phyloP scores from a whole-genome alignment of 345 rosid species.

The Lagerstroemia speciosa region DNA sequence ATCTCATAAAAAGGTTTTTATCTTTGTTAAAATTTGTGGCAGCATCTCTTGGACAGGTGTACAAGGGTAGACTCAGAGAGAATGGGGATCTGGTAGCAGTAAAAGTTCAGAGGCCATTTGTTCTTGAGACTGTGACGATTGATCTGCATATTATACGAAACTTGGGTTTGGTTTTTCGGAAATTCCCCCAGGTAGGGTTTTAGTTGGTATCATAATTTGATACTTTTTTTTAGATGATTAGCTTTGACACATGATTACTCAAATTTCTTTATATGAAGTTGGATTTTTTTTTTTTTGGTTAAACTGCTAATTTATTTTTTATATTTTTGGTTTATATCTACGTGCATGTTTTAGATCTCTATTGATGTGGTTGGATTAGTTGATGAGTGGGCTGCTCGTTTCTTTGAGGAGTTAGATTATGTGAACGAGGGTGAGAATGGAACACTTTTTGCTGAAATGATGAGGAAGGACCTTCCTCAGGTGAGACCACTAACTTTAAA shows the following conservation, averaged over 20 bases:
- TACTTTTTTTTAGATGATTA: not conserved
- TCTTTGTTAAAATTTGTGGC: conserved; percentile 14
- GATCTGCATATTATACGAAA: conserved; percentile 80
- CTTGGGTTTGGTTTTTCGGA: conserved; percentile 71
- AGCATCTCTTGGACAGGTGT: conserved; percentile 98
- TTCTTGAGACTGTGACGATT: conserved; percentile 92
- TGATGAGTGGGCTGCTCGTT: conserved; percentile 99
- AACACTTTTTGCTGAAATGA: conserved; percentile 80
- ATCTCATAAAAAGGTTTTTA: not conserved
- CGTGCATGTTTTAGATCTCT: conserved; percentile 38
- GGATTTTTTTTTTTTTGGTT: not conserved
- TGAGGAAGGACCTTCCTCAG: conserved; percentile 97
- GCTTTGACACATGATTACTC: not conserved
- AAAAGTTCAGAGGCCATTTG: conserved; percentile 93
- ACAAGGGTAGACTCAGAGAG: conserved; percentile 81
- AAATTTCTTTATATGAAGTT: not conserved
- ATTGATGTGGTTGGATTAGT: conserved; percentile 94
- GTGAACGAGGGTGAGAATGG: conserved; percentile 94
- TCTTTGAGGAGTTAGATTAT: conserved; percentile 96
- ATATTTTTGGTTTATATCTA: not conserved
- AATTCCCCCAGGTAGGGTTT: conserved; percentile 79
- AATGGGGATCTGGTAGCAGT: conserved; percentile 93
- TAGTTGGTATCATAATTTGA: not conserved
- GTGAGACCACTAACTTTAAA: conserved; percentile 28
- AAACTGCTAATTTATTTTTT: not conserved